Conservation (phyloP, 1,284 basidiomycete species). For the Trichosporon inkin region DNA sequence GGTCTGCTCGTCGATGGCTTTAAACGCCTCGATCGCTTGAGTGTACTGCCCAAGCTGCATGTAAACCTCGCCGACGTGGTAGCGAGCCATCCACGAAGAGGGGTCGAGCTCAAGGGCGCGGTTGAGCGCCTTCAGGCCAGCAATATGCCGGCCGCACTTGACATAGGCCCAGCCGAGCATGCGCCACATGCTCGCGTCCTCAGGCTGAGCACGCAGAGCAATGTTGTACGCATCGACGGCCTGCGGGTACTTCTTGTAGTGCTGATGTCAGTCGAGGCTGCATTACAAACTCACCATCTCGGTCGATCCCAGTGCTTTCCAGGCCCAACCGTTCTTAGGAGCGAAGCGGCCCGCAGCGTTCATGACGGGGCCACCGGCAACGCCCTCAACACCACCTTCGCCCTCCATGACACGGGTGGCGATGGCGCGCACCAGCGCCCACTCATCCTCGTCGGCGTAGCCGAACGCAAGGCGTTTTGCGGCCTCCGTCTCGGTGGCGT, state of each 20-base stretch:
- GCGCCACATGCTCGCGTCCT: conserved; percentile 78
- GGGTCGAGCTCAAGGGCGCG: conserved; percentile 67
- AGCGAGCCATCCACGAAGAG: conserved; percentile 77
- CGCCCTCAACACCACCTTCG: conserved; percentile 71
- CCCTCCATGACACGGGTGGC: conserved; percentile 88
- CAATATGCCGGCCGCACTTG: conserved; percentile 78
- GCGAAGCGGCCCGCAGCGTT: conserved; percentile 55
- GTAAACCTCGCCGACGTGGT: conserved; percentile 81
- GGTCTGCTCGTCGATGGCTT: conserved; percentile 58
- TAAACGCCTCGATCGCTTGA: conserved; percentile 68
- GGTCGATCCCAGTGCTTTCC: conserved; percentile 93
- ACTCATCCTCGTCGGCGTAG: conserved; percentile 89
- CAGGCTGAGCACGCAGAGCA: conserved; percentile 72
- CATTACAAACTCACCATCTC: conserved; percentile 65
- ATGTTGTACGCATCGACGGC: conserved; percentile 87
- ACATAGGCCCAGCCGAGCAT: conserved; percentile 89
- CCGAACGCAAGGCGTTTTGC: conserved; percentile 78
- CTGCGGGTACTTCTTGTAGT: conserved; percentile 65
- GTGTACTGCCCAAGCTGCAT: conserved; percentile 70
- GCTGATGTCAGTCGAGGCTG: conserved; percentile 52
- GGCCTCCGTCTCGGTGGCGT: conserved; percentile 80
- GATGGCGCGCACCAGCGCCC: conserved; percentile 92
- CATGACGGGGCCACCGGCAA: conserved; percentile 55
- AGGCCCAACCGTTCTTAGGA: conserved; percentile 90
- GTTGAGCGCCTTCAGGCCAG: conserved; percentile 81